Evolutionary conservation across 352 stramenopile genomes (phyloP).

Genomic region (Globisporangium nunn): DNA sequence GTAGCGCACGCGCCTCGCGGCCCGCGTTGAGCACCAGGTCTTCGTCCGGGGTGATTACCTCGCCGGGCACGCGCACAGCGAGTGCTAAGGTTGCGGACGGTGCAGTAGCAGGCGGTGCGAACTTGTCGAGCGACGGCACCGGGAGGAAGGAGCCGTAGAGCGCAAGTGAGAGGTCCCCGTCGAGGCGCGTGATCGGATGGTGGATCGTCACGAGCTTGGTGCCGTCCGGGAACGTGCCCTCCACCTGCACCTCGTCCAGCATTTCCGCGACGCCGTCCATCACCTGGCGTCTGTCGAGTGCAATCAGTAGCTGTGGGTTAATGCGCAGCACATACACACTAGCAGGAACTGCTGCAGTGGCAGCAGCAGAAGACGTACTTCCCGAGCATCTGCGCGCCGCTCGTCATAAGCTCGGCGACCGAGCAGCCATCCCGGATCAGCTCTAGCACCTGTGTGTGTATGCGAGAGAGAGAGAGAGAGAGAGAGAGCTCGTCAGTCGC

Average conservation of each 20-base stretch:
- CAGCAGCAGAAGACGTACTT: constrained; percentile 7
- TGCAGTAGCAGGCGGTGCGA: constrained; percentile 22
- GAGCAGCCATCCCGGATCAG: constrained; percentile 90
- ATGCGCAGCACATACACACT: background rate
- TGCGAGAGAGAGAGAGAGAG: too few species aligned
- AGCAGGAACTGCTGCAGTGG: too few species aligned
- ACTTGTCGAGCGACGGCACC: constrained; percentile 69
- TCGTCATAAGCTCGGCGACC: constrained; percentile 85
- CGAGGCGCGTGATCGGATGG: constrained; percentile 82
- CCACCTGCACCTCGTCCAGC: constrained; percentile 93
- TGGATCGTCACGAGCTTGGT: constrained; percentile 97
- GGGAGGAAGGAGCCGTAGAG: constrained; percentile 94
- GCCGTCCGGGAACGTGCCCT: constrained; percentile 96
- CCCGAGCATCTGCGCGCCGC: constrained; percentile 82
- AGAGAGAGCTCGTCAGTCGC: too few species aligned
- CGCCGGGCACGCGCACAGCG: constrained; percentile 28
- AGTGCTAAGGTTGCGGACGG: constrained; percentile 8
- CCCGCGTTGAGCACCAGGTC: constrained; percentile 85
- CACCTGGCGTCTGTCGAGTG: constrained; percentile 69
- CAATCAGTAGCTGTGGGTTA: too few species aligned
- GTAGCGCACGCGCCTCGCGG: constrained; percentile 64
- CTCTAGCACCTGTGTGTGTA: constrained; percentile 84
- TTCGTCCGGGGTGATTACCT: constrained; percentile 48
- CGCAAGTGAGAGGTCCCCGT: constrained; percentile 89
- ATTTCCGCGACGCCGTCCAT: constrained; percentile 88